Conservation (phyloP, 192 early-diverging fungal genomes). For the Gaertneriomyces sp. region DNA sequence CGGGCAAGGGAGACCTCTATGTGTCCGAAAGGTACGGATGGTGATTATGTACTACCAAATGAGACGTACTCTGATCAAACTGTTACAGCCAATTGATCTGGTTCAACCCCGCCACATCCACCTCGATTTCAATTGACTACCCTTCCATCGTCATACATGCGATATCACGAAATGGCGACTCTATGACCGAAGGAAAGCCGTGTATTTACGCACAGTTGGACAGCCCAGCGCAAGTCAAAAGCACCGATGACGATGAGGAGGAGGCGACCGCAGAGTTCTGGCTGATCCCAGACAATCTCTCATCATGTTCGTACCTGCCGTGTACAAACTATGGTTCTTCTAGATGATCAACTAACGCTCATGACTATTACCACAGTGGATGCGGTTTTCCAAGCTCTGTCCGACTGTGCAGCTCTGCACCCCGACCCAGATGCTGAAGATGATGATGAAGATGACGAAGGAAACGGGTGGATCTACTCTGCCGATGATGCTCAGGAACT, state of each 20-base stretch:
- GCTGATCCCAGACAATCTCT: conserved; percentile 56
- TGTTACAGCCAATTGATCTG: conserved; percentile 50
- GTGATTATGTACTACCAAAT: too few relatives aligned
- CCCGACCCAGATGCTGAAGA: conserved; percentile 57
- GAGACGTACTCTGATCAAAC: too few relatives aligned
- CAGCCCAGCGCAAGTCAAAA: conserved; percentile 14
- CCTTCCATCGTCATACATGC: conserved; percentile 68
- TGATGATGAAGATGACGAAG: conserved; percentile 36
- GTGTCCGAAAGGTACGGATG: conserved; percentile 44
- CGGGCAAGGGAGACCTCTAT: conserved; percentile 44
- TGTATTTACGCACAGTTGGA: conserved; percentile 69
- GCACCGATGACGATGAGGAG: conserved; percentile 39
- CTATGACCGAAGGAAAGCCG: conserved; percentile 32
- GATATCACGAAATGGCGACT: conserved; percentile 50
- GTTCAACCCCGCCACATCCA: conserved; percentile 39
- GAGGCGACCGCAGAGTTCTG: conserved; percentile 49
- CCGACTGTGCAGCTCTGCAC: conserved; percentile 64
- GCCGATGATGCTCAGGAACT: conserved; percentile 17
- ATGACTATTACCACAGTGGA: conserved; percentile 47
- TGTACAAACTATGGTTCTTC: not conserved
- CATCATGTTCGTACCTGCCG: conserved; percentile 42
- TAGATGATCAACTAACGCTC: not conserved
- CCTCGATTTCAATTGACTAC: conserved; percentile 58
- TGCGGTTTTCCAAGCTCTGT: conserved; percentile 59
- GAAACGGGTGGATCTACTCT: conserved; percentile 29